These are phyloP conservation scores for Brassica balearica DNA, from an alignment of 441 rosid species.

Conservation along the genomic window DNA sequence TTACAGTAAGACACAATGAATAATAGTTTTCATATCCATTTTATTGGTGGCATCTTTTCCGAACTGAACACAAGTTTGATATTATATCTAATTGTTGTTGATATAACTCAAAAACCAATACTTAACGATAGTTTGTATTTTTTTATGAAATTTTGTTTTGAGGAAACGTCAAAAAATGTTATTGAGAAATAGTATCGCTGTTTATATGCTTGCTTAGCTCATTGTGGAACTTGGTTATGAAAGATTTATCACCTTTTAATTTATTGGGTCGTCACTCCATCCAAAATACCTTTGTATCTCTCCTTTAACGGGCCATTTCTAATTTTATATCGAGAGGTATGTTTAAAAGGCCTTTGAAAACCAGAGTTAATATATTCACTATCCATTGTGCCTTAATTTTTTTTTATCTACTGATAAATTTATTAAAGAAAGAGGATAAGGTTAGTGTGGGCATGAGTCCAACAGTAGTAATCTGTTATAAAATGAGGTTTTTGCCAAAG, in stretches of 20 bases:
- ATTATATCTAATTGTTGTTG: not conserved
- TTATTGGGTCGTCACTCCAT: not conserved
- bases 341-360: not conserved
- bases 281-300: not conserved
- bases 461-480: no score
- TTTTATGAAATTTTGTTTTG: not conserved
- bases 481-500: no score
- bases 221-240: not conserved
- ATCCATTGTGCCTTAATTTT: no score
- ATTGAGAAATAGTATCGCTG: not conserved
- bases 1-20: not conserved
- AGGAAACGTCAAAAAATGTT: not conserved
- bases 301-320: not conserved
- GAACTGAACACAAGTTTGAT: conserved; percentile 6
- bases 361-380: no score
- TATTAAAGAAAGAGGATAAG: no score
- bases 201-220: not conserved
- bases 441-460: no score
- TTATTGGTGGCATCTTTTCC: conserved; percentile 5
- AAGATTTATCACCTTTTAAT: not conserved
- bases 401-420: no score
- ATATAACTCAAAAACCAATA: not conserved
- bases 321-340: not conserved
- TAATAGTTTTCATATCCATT: not conserved
- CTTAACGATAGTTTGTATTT: not conserved